These are phyloP conservation scores for Bonnemaisonia californica DNA, from an alignment of 31 red algal species.

Conservation along the genomic window DNA sequence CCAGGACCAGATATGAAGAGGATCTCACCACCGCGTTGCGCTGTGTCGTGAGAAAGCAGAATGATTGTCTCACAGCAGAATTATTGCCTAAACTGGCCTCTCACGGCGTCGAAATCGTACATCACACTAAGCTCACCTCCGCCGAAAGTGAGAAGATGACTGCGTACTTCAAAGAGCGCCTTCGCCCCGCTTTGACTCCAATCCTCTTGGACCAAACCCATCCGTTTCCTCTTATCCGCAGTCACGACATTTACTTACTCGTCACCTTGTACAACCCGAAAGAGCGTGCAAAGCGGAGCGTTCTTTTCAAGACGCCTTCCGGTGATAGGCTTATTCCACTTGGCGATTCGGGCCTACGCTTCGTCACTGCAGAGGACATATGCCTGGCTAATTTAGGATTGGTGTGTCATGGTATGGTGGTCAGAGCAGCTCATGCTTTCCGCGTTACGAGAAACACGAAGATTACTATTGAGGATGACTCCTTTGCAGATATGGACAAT, in stretches of 20 bases:
- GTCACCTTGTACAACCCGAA: constrained; percentile 75
- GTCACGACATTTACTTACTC: constrained; percentile 83
- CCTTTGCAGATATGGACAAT: constrained; percentile 68
- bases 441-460: constrained; percentile 94
- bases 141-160: constrained; percentile 48
- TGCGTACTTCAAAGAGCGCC: constrained; percentile 67
- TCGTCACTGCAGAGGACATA: constrained; percentile 70
- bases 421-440: constrained; percentile 79
- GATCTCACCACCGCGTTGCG: constrained; percentile 69
- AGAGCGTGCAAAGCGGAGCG: constrained; percentile 33
- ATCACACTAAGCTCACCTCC: constrained; percentile 36
- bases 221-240: constrained; percentile 89
- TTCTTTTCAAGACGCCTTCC: constrained; percentile 70
- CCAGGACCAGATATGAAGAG: constrained; percentile 72
- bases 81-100: constrained; percentile 76
- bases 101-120: constrained; percentile 71
- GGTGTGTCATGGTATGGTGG: constrained; percentile 71
- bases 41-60: constrained; percentile 64
- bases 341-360: constrained; percentile 54
- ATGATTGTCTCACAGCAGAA: constrained; percentile 68
- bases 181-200: constrained; percentile 88
- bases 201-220: constrained; percentile 90
- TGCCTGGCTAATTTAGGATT: constrained; percentile 61
- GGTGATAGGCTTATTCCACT: constrained; percentile 66
- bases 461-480: constrained; percentile 81